Conservation (phyloP, 2,329 filamentous ascomycete species). For the Monilinia fructicola region DNA sequence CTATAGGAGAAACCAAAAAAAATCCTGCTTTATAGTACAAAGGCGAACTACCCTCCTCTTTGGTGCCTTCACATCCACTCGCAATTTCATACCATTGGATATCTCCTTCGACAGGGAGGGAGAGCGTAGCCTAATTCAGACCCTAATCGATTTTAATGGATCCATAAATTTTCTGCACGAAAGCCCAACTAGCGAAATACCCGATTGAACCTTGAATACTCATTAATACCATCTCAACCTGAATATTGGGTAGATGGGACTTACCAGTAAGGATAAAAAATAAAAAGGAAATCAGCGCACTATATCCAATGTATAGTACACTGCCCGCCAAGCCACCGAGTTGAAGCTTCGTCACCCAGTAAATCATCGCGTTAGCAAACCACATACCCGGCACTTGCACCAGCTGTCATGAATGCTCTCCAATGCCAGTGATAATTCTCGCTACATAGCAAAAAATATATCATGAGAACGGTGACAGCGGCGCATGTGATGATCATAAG, state of each 20-base stretch:
- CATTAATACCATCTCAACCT: conserved; percentile 28
- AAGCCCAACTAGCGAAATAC: conserved; percentile 92
- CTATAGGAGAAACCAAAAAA: neutral
- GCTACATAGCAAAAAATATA: conserved; percentile 92
- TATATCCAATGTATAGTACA: conserved; percentile 92
- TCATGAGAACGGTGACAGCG: conserved; percentile 86
- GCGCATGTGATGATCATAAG: conserved; percentile 96
- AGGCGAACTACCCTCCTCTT: neutral
- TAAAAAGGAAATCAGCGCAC: conserved; percentile 80
- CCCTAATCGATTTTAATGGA: conserved; percentile 95
- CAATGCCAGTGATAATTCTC: conserved; percentile 99
- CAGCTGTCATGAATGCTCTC: conserved; percentile 88
- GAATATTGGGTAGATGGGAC: conserved; percentile 41
- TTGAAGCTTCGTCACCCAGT: conserved; percentile 85
- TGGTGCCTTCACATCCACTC: neutral
- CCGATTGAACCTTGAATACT: conserved; percentile 76
- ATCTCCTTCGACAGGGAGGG: neutral
- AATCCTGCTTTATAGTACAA: conserved; percentile 13
- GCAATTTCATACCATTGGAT: neutral
- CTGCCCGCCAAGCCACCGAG: conserved; percentile 82
- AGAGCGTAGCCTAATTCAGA: neutral
- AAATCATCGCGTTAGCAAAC: conserved; percentile 86
- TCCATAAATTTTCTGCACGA: conserved; percentile 88
- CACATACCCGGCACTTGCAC: conserved; percentile 87
- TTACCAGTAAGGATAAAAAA: conserved; percentile 93